Conservation (phyloP, 768 basidiomycete species). For the Pleurotus tuber-regium region DNA sequence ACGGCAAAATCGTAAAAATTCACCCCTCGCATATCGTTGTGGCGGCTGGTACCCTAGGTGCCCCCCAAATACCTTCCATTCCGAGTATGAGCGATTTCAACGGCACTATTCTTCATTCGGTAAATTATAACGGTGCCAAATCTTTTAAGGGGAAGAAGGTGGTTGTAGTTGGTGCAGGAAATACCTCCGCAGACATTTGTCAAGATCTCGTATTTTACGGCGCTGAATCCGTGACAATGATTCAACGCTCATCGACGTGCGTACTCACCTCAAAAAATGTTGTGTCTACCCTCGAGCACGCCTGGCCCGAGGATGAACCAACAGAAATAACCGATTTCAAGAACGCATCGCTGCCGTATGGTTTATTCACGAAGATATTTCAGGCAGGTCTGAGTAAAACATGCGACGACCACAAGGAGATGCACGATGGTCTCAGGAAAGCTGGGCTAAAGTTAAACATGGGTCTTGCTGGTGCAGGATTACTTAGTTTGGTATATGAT, state of each 20-base stretch:
- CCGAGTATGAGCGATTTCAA: conserved; percentile 23
- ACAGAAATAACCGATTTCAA: conserved; percentile 25
- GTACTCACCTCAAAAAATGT: conserved; percentile 18
- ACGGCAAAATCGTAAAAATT: conserved; percentile 27
- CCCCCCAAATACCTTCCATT: conserved; percentile 29
- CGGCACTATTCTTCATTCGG: conserved; percentile 31
- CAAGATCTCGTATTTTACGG: conserved; percentile 31
- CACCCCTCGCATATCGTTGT: conserved; percentile 37
- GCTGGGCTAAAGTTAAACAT: conserved; percentile 34
- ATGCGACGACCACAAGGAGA: conserved; percentile 29
- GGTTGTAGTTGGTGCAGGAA: conserved; percentile 42
- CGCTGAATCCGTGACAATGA: conserved; percentile 37
- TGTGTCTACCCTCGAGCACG: neutral
- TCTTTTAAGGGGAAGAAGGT: conserved; percentile 31
- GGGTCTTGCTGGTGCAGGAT: conserved; percentile 31
- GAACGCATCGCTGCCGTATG: conserved; percentile 20
- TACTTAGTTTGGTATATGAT: conserved; percentile 24
- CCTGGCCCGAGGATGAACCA: conserved; percentile 19
- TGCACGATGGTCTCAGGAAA: conserved; percentile 31
- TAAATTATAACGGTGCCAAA: conserved; percentile 24
- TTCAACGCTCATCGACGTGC: conserved; percentile 39
- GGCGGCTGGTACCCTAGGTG: conserved; percentile 35
- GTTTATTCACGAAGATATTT: conserved; percentile 20
- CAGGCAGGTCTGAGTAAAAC: conserved; percentile 14
- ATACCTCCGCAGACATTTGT: conserved; percentile 35